Evolutionary conservation across 2,329 filamentous ascomycete species (phyloP).

Genomic region (Hawksworthiomyces lignivorus): DNA sequence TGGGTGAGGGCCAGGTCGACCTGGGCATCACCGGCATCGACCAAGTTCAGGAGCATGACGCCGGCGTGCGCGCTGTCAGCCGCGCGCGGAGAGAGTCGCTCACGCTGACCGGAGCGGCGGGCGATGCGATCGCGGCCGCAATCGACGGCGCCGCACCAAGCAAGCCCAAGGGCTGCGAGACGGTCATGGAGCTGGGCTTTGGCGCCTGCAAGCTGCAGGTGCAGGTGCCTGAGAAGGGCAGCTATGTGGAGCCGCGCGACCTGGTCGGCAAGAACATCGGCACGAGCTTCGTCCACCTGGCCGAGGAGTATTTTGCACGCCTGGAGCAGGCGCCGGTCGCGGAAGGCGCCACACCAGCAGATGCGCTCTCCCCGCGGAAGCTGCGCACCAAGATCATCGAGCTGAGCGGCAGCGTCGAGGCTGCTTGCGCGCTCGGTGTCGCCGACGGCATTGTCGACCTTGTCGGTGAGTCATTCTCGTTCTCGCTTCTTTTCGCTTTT

Average conservation of each 20-base stretch:
- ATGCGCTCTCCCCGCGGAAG: conserved; percentile 35
- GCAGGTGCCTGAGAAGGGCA: conserved; percentile 86
- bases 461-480: conserved; percentile 58
- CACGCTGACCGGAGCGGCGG: conserved; percentile 26
- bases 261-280: conserved; percentile 89
- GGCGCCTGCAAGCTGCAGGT: conserved; percentile 89
- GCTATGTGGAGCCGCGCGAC: conserved; percentile 60
- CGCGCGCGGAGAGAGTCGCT: conserved; percentile 39
- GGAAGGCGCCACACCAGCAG: conserved; percentile 31
- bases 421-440: conserved; percentile 88
- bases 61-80: conserved; percentile 43
- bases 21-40: conserved; percentile 92
- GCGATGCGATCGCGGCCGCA: conserved; percentile 18
- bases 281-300: conserved; percentile 85
- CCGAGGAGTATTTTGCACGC: conserved; percentile 73
- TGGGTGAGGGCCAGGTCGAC: conserved; percentile 84
- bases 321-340: conserved; percentile 58
- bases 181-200: conserved; percentile 85
- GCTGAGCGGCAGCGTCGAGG: conserved; percentile 93
- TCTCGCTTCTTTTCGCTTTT: not conserved
- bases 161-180: conserved; percentile 59
- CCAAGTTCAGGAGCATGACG: conserved; percentile 86
- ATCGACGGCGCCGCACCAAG: conserved; percentile 31
- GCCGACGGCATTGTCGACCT: conserved; percentile 97
- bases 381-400: conserved; percentile 85